Percentiles rank a stretch among this genome's conserved stretches.
These are phyloP conservation scores for Paramecium caudatum DNA, from an alignment of 73 alveolate genomes.

Conservation along the genomic window DNA sequence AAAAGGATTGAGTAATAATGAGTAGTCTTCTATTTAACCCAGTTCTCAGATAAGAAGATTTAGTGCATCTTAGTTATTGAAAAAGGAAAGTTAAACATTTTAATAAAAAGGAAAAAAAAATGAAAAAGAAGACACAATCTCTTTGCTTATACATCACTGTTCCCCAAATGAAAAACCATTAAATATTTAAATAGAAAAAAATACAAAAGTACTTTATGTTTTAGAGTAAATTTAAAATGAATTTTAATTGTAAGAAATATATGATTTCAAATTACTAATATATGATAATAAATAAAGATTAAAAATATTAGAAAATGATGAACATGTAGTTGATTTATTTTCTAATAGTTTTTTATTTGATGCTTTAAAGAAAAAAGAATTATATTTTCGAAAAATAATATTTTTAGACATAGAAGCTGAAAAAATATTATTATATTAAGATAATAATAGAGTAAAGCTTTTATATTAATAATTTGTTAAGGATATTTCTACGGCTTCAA, in stretches of 20 bases:
- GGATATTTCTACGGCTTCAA: background rate
- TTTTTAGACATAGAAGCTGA: slow-evolving; percentile 11
- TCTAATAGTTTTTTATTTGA: slow-evolving; percentile 13
- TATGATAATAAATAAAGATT: slow-evolving; percentile 31
- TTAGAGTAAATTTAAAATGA: background rate
- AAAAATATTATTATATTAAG: background rate
- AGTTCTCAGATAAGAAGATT: background rate
- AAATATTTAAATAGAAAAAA: background rate
- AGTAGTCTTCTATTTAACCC: background rate
- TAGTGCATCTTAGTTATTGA: slow-evolving; percentile 8
- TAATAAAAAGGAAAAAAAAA: background rate
- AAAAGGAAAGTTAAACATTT: background rate
- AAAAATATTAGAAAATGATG: slow-evolving; percentile 36
- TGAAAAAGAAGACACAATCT: background rate
- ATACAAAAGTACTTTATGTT: background rate
- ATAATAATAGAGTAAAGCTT: background rate
- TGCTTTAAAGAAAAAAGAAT: slow-evolving; percentile 24
- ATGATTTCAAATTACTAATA: slow-evolving; percentile 36
- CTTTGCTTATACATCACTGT: background rate
- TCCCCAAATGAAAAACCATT: slow-evolving; percentile 20
- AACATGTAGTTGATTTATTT: slow-evolving; percentile 19
- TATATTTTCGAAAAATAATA: background rate
- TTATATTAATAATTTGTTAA: slow-evolving; percentile 26
- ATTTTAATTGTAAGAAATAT: background rate
- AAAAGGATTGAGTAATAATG: background rate